Base-by-base conservation (phyloP, 306 rosid species). In the Styphnolobium japonicum region DNA sequence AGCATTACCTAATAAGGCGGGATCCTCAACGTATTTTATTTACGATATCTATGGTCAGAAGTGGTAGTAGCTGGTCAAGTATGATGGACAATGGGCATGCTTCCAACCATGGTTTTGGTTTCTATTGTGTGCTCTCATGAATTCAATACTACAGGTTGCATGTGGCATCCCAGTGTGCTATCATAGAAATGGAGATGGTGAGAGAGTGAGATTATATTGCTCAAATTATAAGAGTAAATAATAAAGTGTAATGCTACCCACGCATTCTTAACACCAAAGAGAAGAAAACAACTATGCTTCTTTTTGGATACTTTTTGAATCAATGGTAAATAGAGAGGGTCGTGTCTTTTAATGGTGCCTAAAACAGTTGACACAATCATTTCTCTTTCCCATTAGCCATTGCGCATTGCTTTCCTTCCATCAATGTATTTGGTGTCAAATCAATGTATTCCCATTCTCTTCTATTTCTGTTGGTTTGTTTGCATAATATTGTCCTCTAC, bases 261-360 rank as follows among this genome's bases (percentile, higher is more conserved):
- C 76, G 33, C 76, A 71, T 49, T 68, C 25, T 45, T 58, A 69
- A n/a, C 43, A 48, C 43, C 45, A n/a, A n/a, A n/a, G n/a, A 46
- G 4, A 67, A 55, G 27, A 69, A 69, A 60, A 48, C 48, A 48
- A 69, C 75, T 45, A 69, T 48, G 16, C 18, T 46, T 48, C 43
- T 45, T 6, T 49, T 4, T 69, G 46, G 43, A 27, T 31, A 69
- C 27, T 27, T 60, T n/a, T n/a, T n/a, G n/a, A n/a, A n/a, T n/a
- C 31, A 49, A 49, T 0, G 29, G 62, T 70, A 16, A 70, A 70
- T 6, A 18, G 49, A 49, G n/a, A n/a, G n/a, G n/a, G n/a, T n/a
- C n/a, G n/a, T n/a, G n/a, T 53, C 55, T 73, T 37, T 25, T 46
- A 56, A 55, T 39, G 12, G 55, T 73, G 67, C 23, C 43, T 42